Conservation (phyloP, 2,329 filamentous ascomycete species). For the Pseudopithomyces chartarum region DNA sequence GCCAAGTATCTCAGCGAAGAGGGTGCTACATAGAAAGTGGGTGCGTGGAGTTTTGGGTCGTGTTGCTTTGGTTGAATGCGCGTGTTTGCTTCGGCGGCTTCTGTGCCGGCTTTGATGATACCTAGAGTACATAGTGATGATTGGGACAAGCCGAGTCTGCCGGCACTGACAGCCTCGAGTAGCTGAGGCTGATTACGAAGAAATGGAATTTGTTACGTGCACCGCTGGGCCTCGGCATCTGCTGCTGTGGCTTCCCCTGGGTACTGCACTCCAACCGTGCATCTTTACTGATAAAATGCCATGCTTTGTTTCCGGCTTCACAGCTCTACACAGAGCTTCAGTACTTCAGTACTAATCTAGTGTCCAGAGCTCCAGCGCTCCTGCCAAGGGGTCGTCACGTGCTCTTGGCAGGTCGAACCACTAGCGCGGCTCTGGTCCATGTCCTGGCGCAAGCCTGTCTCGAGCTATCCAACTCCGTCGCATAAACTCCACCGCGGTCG, state of each 20-base stretch:
- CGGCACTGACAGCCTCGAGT: neutral
- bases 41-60: conserved; percentile 17
- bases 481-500: neutral
- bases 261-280: too few species aligned
- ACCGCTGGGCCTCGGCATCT: neutral
- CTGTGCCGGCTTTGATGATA: conserved; percentile 26
- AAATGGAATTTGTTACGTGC: neutral
- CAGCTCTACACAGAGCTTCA: too few species aligned
- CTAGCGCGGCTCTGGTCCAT: conserved; percentile 1
- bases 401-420: neutral
- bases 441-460: too few species aligned
- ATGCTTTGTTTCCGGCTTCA: too few species aligned
- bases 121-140: conserved; percentile 26
- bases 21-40: conserved; percentile 27
- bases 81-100: conserved; percentile 10
- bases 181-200: neutral
- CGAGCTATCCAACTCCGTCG: neutral
- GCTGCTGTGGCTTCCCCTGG: neutral
- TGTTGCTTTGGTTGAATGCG: conserved; percentile 5
- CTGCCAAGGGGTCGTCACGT: neutral
- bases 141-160: conserved; percentile 3
- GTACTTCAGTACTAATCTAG: too few species aligned
- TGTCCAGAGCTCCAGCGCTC: neutral
- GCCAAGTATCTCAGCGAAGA: conserved; percentile 38
- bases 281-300: too few species aligned